Conservation (phyloP, 257 asterid species). For the Solanum arcanum region DNA sequence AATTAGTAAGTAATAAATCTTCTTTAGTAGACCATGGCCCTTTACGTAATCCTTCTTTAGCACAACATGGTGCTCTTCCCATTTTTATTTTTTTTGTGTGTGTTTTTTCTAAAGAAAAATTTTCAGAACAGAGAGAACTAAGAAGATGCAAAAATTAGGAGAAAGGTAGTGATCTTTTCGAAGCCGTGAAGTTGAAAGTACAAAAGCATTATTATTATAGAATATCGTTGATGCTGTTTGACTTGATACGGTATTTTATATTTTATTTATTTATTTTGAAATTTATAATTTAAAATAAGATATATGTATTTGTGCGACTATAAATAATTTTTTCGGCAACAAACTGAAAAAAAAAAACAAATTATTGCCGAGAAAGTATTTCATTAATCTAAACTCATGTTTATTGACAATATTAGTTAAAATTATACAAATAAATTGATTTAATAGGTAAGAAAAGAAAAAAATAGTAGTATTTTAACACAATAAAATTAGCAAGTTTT, state of each 20-base stretch:
- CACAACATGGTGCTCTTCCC: conserved; percentile 56
- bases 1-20: conserved; percentile 30
- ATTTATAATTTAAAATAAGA: too few relatives aligned
- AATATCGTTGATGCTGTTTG: neutral
- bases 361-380: too few relatives aligned
- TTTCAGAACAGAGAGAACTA: neutral
- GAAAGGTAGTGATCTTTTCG: neutral
- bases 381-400: too few relatives aligned
- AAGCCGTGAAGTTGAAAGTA: neutral
- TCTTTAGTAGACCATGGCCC: conserved; percentile 52
- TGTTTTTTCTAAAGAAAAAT: neutral
- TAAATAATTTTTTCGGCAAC: too few relatives aligned
- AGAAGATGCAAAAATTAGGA: neutral
- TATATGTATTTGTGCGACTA: too few relatives aligned
- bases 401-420: too few relatives aligned
- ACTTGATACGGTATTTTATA: rapidly evolving
- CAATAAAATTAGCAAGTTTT: too few relatives aligned
- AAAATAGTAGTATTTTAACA: too few relatives aligned
- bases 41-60: conserved; percentile 35
- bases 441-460: too few relatives aligned
- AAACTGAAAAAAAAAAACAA: too few relatives aligned
- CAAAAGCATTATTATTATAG: neutral
- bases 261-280: too few relatives aligned
- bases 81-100: neutral
- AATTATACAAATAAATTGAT: too few relatives aligned